Base-by-base conservation (phyloP, 441 rosid species). In the Croton laevigatus region DNA sequence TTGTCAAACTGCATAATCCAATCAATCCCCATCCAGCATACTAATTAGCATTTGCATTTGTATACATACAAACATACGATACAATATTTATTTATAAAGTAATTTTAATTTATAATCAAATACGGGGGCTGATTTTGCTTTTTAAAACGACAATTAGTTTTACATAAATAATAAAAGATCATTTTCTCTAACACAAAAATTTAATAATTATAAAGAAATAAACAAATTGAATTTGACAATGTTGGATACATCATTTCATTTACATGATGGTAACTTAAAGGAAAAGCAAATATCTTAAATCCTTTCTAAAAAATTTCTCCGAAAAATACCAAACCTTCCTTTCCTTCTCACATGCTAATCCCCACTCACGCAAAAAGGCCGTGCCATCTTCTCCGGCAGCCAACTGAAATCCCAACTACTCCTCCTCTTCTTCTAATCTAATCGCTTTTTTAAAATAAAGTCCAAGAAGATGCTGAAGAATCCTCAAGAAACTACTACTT, bases 401-500 rank as follows among this genome's bases (percentile, higher is more conserved):
- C 32, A 27, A 27, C 46, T 3, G 23, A n/a, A 62, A 13, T 22
- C 10, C 36, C 34, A 27, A 62, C 65, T 40, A 19, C 19, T 48
- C 10, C 4, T 42, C 64, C 20, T 49, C 20, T 51, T 4, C 4
- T 10, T 45, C 16, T 27, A 27, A 27, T 27, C 32, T 27, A 27
- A 27, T 27, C 32, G 32, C 32, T 2, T 27, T n/a, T 27, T 2
- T 27, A 27, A 27, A 27, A 27, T 27, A 27, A 27, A 2, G 1
- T 27, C 5, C 65, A 40, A 62, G 46, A 53, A 65, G 27, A 59
- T 76, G 74, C 3, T 74, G 23, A 64, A 71, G 49, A 68, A 49
- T 68, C 65, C 73, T 5, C 42, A 45, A 14, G 69, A 76, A 19
- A 46, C 52, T 66, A 32, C 52, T 66, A 32, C 66, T 68, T 37